Percentiles rank a stretch among this genome's conserved stretches.
Evolutionary conservation across 169 alveolate genomes (phyloP).

Genomic region (Plasmodium inui): DNA sequence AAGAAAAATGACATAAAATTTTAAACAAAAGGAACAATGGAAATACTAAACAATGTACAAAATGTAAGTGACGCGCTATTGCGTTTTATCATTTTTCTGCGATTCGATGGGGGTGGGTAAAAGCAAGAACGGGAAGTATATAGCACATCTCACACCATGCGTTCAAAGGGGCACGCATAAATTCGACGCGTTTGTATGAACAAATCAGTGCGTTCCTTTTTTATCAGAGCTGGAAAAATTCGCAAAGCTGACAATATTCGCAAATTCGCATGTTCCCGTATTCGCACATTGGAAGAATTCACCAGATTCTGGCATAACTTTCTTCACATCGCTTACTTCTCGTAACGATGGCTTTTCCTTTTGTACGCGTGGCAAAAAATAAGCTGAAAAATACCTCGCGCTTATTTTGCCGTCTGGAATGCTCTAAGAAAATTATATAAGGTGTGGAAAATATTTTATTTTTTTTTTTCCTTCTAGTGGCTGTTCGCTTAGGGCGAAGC

Average conservation of each 20-base stretch:
- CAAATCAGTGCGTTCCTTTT: background rate
- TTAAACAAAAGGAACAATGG: background rate
- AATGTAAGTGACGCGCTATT: background rate
- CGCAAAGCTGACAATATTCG: background rate
- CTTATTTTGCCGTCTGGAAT: background rate
- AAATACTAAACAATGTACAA: background rate
- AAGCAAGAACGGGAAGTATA: background rate
- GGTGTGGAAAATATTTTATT: background rate
- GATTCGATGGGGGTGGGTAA: background rate
- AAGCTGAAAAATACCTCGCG: background rate
- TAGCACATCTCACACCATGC: background rate
- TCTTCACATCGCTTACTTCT: background rate
- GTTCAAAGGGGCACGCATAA: background rate
- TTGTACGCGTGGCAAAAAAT: background rate
- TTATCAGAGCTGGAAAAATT: background rate
- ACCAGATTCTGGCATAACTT: background rate
- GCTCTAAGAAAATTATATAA: background rate
- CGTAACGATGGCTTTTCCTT: background rate
- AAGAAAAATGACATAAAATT: background rate
- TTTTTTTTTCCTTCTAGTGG: background rate
- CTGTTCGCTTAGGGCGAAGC: background rate
- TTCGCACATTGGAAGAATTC: background rate
- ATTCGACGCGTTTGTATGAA: background rate
- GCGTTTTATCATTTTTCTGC: background rate
- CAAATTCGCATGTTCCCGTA: too few relatives aligned